Evolutionary conservation across 139 green algal genomes (phyloP), one percentile per base, ranked within the genome.

Genomic region (Coelastrella sp.): DNA sequence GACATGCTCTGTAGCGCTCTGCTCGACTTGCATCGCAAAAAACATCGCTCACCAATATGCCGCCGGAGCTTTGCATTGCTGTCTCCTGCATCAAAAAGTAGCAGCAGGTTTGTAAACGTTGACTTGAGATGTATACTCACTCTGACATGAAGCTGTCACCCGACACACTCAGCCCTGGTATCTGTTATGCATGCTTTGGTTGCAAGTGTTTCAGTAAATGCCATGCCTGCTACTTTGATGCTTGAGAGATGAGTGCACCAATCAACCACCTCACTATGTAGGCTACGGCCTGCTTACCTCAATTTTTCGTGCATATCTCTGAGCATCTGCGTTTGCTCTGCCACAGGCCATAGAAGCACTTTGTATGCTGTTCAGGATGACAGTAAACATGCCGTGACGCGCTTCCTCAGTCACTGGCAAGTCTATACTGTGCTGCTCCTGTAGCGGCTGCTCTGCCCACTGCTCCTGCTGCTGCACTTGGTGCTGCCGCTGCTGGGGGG

Each of bases 291-390:
- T 19, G 17, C 68, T 76, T 5, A 76, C 68, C 68, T 76, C 68
- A 76, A 76, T 76, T 17, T 76, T 76, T 17, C 17, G n/a, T 8
- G 68, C 68, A 76, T 76, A 76, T 76, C 68, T 76, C 14, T 76
- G 68, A 22, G 22, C 68, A 76, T 76, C 68, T 10, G 68, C 68
- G 22, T 76, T 22, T 0, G 68, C 7, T 8, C 68, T 14, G 14
- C 68, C 68, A 76, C 5, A 76, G 7, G 68, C 68, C 17, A 32
- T 17, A 32, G 68, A 76, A 17, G 68, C 68, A 76, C 68, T 76
- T 17, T 76, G 68, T 76, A 76, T 23, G 54, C 68, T 76, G 16
- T 23, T 22, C 14, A 76, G 22, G 68, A 76, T 76, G 14, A 76
- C 16, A 32, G 68, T 17, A 23, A 32, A 76, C 68, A 76, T 76